Evolutionary conservation across 2,329 filamentous ascomycete genomes (phyloP), one percentile per base, ranked within the genome.

Genomic region (Eurotiales sp.): DNA sequence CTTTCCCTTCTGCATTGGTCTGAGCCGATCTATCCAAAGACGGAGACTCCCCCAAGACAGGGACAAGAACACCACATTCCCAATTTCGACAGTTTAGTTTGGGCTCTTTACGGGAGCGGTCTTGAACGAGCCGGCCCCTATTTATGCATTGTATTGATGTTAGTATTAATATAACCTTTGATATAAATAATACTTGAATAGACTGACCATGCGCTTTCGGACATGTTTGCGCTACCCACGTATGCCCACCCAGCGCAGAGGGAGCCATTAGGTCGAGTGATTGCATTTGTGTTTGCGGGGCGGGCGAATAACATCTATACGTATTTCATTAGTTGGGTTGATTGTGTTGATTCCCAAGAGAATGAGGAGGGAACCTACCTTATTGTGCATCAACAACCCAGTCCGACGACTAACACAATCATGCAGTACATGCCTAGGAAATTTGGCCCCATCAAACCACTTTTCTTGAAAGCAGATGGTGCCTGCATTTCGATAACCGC

Each of bases 81-180:
- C 92, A 97, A 67, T 97, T 99, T 50, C 88, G 84, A 68, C 87
- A 90, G 56, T 81, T 90, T 56, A 97, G 77, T 67, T 90, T 95
- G 11, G 83, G 81, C 55, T 80, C 70, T 55, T 85, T 85, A 2
- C 82, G 86, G 7, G 67, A 71, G 58, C 79, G 83, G 61, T 95
- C 86, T 61, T 84, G 84, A 49, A 85, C 81, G 25, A 96, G 71
- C 42, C 84, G 84, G 19, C 92, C 93, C 92, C 87, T 89, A 17
- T 47, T 19, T 37, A 10, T 21, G 14, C 2, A 15, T n/a, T n/a
- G n/a, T n/a, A n/a, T n/a, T n/a, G n/a, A 7, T 32, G 39, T 44
- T 32, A 49, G 41, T 30, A 39, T n/a, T n/a, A 27, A 44, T 41
- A 36, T 19, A 12, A 23, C 15, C n/a, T 8, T 30, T 0, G 11